Conservation (phyloP, 768 basidiomycete species). For the Trametes maxima region DNA sequence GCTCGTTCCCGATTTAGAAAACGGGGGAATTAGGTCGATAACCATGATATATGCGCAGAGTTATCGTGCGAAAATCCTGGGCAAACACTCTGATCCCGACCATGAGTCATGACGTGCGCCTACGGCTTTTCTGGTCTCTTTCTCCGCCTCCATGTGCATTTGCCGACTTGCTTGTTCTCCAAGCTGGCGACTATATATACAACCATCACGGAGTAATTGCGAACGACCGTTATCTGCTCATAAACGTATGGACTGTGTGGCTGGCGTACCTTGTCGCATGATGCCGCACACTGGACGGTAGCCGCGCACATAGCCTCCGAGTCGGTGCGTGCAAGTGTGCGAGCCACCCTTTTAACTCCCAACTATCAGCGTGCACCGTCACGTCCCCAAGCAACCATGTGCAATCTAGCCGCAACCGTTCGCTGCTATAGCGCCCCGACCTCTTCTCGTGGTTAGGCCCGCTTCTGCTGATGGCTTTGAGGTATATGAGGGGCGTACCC, state of each 20-base stretch:
- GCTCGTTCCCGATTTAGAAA: slow-evolving; percentile 16
- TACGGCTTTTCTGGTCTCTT: no score
- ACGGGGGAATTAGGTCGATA: background rate
- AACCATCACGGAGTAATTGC: background rate
- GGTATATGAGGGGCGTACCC: slow-evolving; percentile 8
- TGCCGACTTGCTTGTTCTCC: background rate
- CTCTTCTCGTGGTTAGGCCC: background rate
- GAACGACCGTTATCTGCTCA: slow-evolving; percentile 14
- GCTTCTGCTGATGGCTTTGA: slow-evolving; percentile 5
- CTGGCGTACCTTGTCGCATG: slow-evolving; percentile 10
- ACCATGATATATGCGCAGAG: background rate
- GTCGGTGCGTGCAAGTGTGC: slow-evolving; percentile 6
- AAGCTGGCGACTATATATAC: no score
- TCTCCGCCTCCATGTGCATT: background rate
- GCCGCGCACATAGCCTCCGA: slow-evolving; percentile 18
- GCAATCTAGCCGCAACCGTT: background rate
- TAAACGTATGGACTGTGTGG: slow-evolving; percentile 11
- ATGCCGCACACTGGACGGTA: slow-evolving; percentile 1
- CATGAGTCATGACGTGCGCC: background rate
- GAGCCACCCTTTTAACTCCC: background rate
- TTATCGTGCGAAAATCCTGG: no score
- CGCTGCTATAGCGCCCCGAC: background rate
- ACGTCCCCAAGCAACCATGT: slow-evolving; percentile 14
- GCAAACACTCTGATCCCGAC: background rate
- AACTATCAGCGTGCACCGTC: slow-evolving; percentile 4